phyloP scores from a whole-genome alignment of 1,284 basidiomycete species.

The Apiotrichum brassicae region DNA sequence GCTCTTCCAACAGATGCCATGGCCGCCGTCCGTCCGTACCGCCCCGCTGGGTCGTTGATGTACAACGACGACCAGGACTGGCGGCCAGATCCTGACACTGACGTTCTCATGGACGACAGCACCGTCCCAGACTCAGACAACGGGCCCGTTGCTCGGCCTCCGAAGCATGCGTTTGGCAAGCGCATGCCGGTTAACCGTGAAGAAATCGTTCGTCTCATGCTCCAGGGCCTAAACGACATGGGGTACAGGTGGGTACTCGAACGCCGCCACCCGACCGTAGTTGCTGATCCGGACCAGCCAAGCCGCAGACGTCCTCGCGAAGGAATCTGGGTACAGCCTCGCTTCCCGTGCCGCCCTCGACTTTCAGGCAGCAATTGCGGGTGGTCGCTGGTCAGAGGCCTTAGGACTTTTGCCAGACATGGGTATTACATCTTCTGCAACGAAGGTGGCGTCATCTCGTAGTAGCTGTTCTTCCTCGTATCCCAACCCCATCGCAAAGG shows the following conservation, averaged over 20 bases:
- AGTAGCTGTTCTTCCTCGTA: conserved; percentile 27
- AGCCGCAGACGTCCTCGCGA: conserved; percentile 78
- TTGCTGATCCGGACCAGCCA: too few species aligned
- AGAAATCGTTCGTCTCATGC: conserved; percentile 82
- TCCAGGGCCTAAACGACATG: conserved; percentile 86
- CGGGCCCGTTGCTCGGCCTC: background rate
- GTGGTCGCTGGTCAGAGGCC: conserved; percentile 77
- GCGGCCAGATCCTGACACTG: conserved; percentile 13
- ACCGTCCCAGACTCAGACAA: conserved; percentile 11
- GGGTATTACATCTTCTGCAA: conserved; percentile 49
- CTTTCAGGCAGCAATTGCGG: conserved; percentile 74
- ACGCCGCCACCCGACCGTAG: too few species aligned
- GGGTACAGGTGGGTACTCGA: conserved; percentile 74
- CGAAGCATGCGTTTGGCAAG: conserved; percentile 21
- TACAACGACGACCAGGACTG: conserved; percentile 41
- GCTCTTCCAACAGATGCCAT: background rate
- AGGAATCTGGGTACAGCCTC: conserved; percentile 85
- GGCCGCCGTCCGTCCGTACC: conserved; percentile 5
- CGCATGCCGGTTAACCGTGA: conserved; percentile 62
- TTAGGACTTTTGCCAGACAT: conserved; percentile 63
- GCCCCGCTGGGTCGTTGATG: conserved; percentile 28
- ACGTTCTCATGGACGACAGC: conserved; percentile 11
- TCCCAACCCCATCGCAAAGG: conserved; percentile 21
- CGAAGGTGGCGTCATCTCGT: conserved; percentile 22
- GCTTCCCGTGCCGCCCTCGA: conserved; percentile 71